These are phyloP conservation scores for Mortierella sp. DNA, from an alignment of 371 early-diverging fungal species.

Conservation along the genomic window DNA sequence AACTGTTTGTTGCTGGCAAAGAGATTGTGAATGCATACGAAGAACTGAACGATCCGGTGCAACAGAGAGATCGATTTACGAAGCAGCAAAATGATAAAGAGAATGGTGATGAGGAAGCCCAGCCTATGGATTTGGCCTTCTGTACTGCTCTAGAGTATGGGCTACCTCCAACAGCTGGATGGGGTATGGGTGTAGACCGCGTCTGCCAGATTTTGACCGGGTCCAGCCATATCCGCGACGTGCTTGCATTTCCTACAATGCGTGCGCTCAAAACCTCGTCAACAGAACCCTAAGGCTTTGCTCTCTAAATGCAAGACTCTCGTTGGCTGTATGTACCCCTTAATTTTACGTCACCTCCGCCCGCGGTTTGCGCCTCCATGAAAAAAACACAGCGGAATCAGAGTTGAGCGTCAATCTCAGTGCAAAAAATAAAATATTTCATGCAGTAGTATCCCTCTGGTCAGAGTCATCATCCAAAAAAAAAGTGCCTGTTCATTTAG, in stretches of 20 bases:
- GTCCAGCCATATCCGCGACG: constrained; percentile 90
- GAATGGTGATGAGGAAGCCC: constrained; percentile 57
- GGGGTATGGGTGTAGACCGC: constrained; percentile 99
- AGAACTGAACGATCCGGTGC: constrained; percentile 98
- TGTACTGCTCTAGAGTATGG: constrained; percentile 95
- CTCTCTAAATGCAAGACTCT: constrained; percentile 3
- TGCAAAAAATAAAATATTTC: not conserved
- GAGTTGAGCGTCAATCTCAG: not conserved
- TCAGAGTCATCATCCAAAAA: constrained; percentile 14
- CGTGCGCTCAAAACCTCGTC: constrained; percentile 21
- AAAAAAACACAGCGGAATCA: too few species aligned
- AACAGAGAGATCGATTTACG: constrained; percentile 91
- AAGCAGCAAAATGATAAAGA: constrained; percentile 68
- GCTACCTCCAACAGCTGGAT: constrained; percentile 98
- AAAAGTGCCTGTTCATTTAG: not conserved
- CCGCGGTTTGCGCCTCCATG: too few species aligned
- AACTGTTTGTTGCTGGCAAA: constrained; percentile 92
- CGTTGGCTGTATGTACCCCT: not conserved
- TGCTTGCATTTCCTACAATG: constrained; percentile 88
- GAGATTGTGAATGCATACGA: constrained; percentile 99
- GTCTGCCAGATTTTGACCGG: constrained; percentile 91
- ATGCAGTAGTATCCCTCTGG: not conserved
- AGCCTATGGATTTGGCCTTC: constrained; percentile 84
- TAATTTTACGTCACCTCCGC: constrained; percentile 1
- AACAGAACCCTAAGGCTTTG: too few species aligned